Base-by-base conservation (phyloP, 768 basidiomycete genomes). In the Naganishia vishniacii region DNA sequence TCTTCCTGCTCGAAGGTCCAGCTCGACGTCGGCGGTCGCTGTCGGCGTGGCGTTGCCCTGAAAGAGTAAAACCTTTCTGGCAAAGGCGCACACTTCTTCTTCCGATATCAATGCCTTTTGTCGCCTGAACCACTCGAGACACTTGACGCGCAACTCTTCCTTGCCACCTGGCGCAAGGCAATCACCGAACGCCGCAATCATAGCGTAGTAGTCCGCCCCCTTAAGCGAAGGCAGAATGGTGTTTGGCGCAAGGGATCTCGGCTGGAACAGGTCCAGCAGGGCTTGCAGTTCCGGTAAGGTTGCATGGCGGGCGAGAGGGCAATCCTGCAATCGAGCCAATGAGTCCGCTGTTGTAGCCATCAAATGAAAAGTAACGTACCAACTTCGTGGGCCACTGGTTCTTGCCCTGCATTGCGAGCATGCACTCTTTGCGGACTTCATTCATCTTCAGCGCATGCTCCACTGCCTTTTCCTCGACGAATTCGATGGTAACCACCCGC, bases 241-340 rank as follows among this genome's bases (percentile, higher is more conserved):
- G 70, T 93, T 94, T 0, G 93, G 94, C 1, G 90, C 82, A 0
- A 98, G 77, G 3, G 83, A 81, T 42, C 78, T 81, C 0, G 94
- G 94, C 20, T 83, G 82, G 77, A 99, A 95, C 18, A 94, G 81
- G 0, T 82, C 79, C 26, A 95, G 89, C 59, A 99, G 86, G 1
- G 80, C 78, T 65, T 86, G 84, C 0, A 99, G 82, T 72, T 98
- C 94, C 0, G 89, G 88, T 4, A 95, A 82, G 0, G 88, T 82
- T 0, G 91, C 94, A 72, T 98, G 94, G 1, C 94, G 84, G 9
- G 85, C 84, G 5, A 98, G 81, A 0, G 91, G 7, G 88, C 85
- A 9, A 89, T 82, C 90, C 71, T 72, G 61, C 7, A 56, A 34
- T 66, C 3, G 9, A 28, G 41, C 25, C 11, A 25, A 15, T n/a